A percentile compares a stretch with the other conserved stretches of the same genome.
phyloP scores from a whole-genome alignment of 164 flowering plant genomes.

The Hamamelis virginiana region DNA sequence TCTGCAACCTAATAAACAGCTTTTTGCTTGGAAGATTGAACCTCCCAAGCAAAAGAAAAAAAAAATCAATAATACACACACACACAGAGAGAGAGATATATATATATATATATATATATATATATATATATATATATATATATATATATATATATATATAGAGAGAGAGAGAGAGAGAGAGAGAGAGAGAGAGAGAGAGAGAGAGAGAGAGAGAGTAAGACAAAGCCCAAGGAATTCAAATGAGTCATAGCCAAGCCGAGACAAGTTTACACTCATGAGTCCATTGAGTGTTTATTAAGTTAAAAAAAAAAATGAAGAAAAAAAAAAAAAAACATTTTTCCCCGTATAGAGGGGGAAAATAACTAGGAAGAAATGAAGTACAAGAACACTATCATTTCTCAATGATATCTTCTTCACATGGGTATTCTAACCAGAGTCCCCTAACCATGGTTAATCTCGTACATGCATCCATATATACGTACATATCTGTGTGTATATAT shows the following conservation, averaged over 20 bases:
- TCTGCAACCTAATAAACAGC: conserved; percentile 52
- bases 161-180: too few species aligned
- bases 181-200: conserved; percentile 22
- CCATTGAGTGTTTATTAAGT: too few species aligned
- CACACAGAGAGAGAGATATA: conserved; percentile 24
- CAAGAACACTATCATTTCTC: conserved; percentile 65
- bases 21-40: conserved; percentile 57
- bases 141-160: too few species aligned
- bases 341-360: neutral
- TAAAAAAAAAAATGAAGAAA: too few species aligned
- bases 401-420: conserved; percentile 53
- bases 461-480: conserved; percentile 16
- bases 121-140: too few species aligned
- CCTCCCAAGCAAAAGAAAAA: conserved; percentile 26
- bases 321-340: neutral
- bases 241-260: conserved; percentile 25
- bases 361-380: conserved; percentile 31
- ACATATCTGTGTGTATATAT: neutral
- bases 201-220: conserved; percentile 31
- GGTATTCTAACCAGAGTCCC: conserved; percentile 20
- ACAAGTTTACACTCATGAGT: conserved; percentile 14
- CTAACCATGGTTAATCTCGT: conserved; percentile 35
- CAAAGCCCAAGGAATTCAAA: conserved; percentile 35
- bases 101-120: too few species aligned
- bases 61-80: conserved; percentile 4